phyloP scores from a whole-genome alignment of 2,329 filamentous ascomycete genomes.

The Fusarium staphyleae region DNA sequence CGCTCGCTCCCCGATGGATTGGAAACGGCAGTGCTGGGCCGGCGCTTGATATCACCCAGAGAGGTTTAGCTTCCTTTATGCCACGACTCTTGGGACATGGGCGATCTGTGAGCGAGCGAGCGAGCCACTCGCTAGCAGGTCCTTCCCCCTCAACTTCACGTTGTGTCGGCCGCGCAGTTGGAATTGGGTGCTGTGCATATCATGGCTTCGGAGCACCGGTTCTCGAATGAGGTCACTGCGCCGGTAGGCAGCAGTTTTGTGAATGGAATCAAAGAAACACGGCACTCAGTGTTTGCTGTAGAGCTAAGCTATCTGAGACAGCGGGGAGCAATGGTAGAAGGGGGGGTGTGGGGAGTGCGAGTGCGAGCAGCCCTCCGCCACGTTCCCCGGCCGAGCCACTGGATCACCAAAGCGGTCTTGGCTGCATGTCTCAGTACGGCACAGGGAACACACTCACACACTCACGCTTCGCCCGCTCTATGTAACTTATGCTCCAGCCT shows the following conservation, averaged over 20 bases:
- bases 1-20: too few species aligned
- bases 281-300: too few species aligned
- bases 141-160: neutral
- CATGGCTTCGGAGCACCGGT: slow-evolving; percentile 25
- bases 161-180: neutral
- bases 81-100: neutral
- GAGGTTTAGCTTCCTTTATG: slow-evolving; percentile 6
- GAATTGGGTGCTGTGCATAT: slow-evolving; percentile 7
- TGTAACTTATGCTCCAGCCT: too few species aligned
- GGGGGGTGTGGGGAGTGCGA: neutral
- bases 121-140: neutral
- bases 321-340: slow-evolving; percentile 7
- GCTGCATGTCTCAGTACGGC: too few species aligned
- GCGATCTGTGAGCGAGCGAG: neutral
- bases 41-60: slow-evolving; percentile 22
- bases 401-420: too few species aligned
- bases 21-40: neutral
- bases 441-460: too few species aligned
- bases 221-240: slow-evolving; percentile 28
- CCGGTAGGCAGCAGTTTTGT: slow-evolving; percentile 29
- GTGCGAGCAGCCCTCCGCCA: slow-evolving; percentile 36
- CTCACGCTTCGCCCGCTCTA: too few species aligned
- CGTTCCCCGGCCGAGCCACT: slow-evolving; percentile 32
- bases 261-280: neutral
- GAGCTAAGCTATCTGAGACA: slow-evolving; percentile 8